Evolutionary conservation across 805 yeast genomes (phyloP), one percentile per base, ranked within the genome.

Genomic region (Starmerella bacillaris): DNA sequence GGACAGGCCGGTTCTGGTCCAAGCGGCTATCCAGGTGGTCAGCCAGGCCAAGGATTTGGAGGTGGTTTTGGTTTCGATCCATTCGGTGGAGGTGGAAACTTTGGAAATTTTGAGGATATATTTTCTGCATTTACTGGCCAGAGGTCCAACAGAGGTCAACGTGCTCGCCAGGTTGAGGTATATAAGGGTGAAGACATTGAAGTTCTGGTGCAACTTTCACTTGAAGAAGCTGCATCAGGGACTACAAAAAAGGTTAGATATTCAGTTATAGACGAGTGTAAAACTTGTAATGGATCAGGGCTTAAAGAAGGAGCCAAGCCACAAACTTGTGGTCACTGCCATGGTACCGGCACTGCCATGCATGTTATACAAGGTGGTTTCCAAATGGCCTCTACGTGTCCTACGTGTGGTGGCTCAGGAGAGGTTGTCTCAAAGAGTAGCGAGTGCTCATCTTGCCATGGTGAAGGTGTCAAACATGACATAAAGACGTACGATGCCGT

Each of bases 361-460:
- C 95, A 86, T 49, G 64, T 73, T 31, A 67, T 78, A 52, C 75
- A 75, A 46, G 94, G 92, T 3, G 96, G 96, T 0, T 89, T 86
- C 68, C 94, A 84, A 50, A 83, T 89, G 94, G 75, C 93, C 3
- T 73, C 94, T 0, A 82, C 94, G 9, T 89, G 99, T 66, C 65
- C 65, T 33, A 60, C 73, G 3, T 89, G 99, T 64, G 72, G 67
- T 30, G 99, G 99, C 27, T 61, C 78, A 4, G 99, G 99, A 36
- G 89, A 82, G 1, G 65, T 63, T 3, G 71, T 83, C 33, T 68
- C 73, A 31, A 63, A 67, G 15, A 58, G 62, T 11, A 83, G 82
- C 51, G 71, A 72, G 36, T 89, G 99, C 65, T 49, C 53, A 1
- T 54, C 73, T 1, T 89, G 99, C 59, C 84, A 74, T 45, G 95